These are phyloP conservation scores for Paramyrothecium sp. DNA, from an alignment of 2,329 filamentous ascomycete species.

Conservation along the genomic window DNA sequence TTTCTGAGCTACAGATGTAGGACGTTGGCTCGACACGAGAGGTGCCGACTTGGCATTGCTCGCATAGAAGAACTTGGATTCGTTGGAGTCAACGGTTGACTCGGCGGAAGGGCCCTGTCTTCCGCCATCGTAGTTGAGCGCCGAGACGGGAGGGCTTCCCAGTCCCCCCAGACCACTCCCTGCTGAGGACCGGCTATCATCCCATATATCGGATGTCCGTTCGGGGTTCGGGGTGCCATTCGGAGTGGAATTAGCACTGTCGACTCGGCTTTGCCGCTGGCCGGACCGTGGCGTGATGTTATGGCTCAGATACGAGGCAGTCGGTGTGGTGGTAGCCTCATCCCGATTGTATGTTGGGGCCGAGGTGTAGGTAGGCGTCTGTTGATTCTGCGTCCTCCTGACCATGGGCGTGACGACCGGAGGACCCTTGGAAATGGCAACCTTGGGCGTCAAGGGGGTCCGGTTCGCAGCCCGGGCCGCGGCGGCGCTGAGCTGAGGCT, in stretches of 20 bases:
- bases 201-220: conserved; percentile 39
- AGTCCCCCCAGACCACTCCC: not conserved
- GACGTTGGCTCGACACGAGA: conserved; percentile 29
- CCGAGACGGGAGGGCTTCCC: conserved; percentile 22
- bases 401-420: conserved; percentile 41
- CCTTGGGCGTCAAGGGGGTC: conserved; percentile 54
- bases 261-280: conserved; percentile 67
- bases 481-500: conserved; percentile 66
- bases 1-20: conserved; percentile 41
- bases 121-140: conserved; percentile 25
- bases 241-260: conserved; percentile 68
- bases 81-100: conserved; percentile 21
- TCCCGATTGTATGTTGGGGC: conserved; percentile 33
- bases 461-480: conserved; percentile 52
- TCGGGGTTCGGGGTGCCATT: conserved; percentile 55
- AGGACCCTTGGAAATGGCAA: conserved; percentile 42
- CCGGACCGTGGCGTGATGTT: conserved; percentile 81
- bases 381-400: conserved; percentile 28
- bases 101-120: conserved; percentile 18
- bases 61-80: conserved; percentile 85
- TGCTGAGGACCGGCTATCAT: conserved; percentile 17
- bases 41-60: conserved; percentile 63
- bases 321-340: conserved; percentile 42
- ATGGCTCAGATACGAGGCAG: conserved; percentile 55
- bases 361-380: conserved; percentile 1